phyloP scores from a whole-genome alignment of 2,329 filamentous ascomycete species.

The Thyridium curvatum region DNA sequence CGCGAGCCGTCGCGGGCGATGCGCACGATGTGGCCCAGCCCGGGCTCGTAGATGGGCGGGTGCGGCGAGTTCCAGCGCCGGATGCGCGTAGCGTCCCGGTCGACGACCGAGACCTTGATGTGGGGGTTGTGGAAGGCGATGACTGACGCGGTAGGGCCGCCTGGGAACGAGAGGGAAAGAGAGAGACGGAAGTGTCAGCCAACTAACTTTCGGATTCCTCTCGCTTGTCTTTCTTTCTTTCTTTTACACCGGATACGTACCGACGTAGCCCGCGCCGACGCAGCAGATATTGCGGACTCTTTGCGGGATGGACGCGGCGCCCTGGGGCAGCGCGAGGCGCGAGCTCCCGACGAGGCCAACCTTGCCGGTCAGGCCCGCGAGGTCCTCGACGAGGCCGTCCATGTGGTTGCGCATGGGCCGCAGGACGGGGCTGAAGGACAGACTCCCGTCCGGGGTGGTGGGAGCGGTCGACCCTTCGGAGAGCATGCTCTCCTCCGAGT shows the following conservation, averaged over 20 bases:
- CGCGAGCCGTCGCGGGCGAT: conserved; percentile 54
- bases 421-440: conserved; percentile 33
- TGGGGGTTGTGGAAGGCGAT: conserved; percentile 68
- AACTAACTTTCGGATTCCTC: no score
- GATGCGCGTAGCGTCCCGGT: conserved; percentile 60
- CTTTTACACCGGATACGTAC: conserved; percentile 38
- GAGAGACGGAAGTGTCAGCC: background rate
- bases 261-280: conserved; percentile 70
- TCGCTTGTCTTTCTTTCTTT: no score
- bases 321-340: no score
- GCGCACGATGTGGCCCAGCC: conserved; percentile 61
- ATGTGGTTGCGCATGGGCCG: conserved; percentile 16
- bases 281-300: conserved; percentile 59
- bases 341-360: no score
- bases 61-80: conserved; percentile 66
- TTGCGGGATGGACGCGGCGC: no score
- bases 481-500: conserved; percentile 20
- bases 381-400: conserved; percentile 7
- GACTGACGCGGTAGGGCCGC: conserved; percentile 69
- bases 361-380: background rate
- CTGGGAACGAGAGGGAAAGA: conserved; percentile 29
- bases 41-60: conserved; percentile 72
- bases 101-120: conserved; percentile 68
- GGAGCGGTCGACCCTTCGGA: conserved; percentile 33
- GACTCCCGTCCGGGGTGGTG: conserved; percentile 36